Base-by-base conservation (phyloP, 2,329 filamentous ascomycete species). In the Capronia epimyces region DNA sequence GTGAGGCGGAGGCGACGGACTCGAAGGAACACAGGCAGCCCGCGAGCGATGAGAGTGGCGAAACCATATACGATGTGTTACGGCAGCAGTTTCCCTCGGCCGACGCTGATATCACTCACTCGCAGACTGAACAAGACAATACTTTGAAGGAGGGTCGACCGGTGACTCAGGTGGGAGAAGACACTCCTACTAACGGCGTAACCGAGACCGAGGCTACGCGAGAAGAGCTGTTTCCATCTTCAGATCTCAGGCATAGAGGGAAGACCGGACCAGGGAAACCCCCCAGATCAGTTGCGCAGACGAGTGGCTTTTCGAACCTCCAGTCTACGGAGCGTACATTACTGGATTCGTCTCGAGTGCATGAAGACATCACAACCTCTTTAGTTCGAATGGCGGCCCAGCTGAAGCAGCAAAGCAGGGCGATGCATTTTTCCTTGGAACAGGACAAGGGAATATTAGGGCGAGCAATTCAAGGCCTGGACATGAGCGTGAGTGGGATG, bases 331-430 rank as follows among this genome's bases (percentile, higher is more conserved):
- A 95, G 71, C 77, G 82, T 0, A 77, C 89, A 25, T 79, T 95
- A 37, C 81, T 87, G 61, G 79, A 86, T 63, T 82, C 95, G 64
- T 84, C 87, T 46, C 75, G 75, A 47, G 89, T 95, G 70, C 90
- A 96, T 68, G 89, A 95, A 67, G 74, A 78, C 27, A 77, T 97
- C 2, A 91, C 90, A 0, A 77, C 80, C 31, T 90, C 87, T 6
- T 83, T 97, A n/a, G 75, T 95, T 18, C 73, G 79, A 39, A 86
- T 96, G 71, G 90, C 91, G 1, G 74, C 79, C 18, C 80, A 60
- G 31, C 46, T 62, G 24, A 62, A 62, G 34, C 59, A 62, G 44
- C 56, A 62, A 37, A 49, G 54, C 10, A 27, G 46, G 21, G 52
- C 51, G 15, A 55, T 62, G 36, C 53, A 60, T 32, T 62, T 60